Evolutionary conservation across 768 basidiomycete genomes (phyloP), one percentile per base, ranked within the genome.

Genomic region (Serendipita sp.): DNA sequence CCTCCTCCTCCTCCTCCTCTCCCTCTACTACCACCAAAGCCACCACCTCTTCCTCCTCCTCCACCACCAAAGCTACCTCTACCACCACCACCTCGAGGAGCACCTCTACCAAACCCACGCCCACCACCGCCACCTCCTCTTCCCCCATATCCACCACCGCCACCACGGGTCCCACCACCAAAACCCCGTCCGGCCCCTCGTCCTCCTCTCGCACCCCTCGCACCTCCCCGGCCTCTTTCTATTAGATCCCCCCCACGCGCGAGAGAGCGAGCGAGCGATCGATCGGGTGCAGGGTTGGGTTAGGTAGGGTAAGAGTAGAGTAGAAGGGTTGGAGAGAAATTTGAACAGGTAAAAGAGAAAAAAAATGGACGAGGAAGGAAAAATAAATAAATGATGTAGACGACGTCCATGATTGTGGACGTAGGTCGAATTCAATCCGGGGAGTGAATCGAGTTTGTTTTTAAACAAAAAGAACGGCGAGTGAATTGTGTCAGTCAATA

Each of bases 21-120:
- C 60, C 81, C 73, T 37, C 77, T 74, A 45, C 79, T 78, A 32
- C 78, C 73, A 38, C 75, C 72, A 30, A 75, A 72, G 51, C 76
- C 70, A 4, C 74, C 72, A 15, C 76, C 75, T 46, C 82, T 75
- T 37, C 76, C 73, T n/a, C 73, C 70, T 0, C 71, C 66, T 16
- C 71, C 37, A 2, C 65, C 69, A 18, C 69, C 66, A n/a, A 46
- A 41, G 1, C 66, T 64, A 7, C 69, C 56, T 5, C 68, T 66
- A 48, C 64, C 63, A 11, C 64, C 58, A 35, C 18, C 16, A 7
- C 48, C 48, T n/a, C 48, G 8, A 18, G 8, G 13, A 13, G 45
- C 48, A 51, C 48, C 48, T 7, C 48, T 8, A n/a, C 48, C 48
- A 32, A 8, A 18, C 7, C 48, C 48, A 8, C 48, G 8, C n/a